phyloP scores from a whole-genome alignment of 805 yeast species.

The Suhomyces faveliae region DNA sequence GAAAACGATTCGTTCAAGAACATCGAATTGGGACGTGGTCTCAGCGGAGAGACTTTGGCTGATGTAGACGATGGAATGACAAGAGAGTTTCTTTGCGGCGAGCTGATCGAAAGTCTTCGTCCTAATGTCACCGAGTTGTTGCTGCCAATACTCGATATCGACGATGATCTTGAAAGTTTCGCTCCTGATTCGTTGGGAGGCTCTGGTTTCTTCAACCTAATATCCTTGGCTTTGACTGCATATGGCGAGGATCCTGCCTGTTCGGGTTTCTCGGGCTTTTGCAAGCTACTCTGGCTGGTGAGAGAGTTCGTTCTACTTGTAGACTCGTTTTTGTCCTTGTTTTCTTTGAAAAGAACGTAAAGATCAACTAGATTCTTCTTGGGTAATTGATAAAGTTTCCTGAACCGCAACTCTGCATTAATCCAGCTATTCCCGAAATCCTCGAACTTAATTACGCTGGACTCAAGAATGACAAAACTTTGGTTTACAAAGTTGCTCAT shows the following conservation, averaged over 20 bases:
- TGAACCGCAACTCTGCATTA: conserved; percentile 39
- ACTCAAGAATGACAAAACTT: conserved; percentile 30
- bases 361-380: conserved; percentile 19
- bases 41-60: conserved; percentile 3
- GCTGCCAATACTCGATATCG: conserved; percentile 24
- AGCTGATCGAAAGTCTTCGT: conserved; percentile 18
- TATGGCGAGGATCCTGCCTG: neutral
- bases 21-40: conserved; percentile 26
- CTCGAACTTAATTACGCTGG: conserved; percentile 29
- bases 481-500: conserved; percentile 43
- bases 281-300: neutral
- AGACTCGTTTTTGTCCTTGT: neutral
- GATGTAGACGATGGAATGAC: conserved; percentile 8
- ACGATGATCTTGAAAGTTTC: conserved; percentile 27
- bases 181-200: conserved; percentile 13
- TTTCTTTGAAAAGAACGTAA: conserved; percentile 9
- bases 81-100: conserved; percentile 17
- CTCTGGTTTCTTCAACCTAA: conserved; percentile 17
- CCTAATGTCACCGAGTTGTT: conserved; percentile 14
- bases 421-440: conserved; percentile 45
- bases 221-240: conserved; percentile 6
- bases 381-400: conserved; percentile 36
- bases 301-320: neutral
- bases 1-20: conserved; percentile 21
- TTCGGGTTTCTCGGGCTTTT: neutral